Base-by-base conservation (phyloP, 2,329 filamentous ascomycete species). In the Arthrinium phaeospermum region DNA sequence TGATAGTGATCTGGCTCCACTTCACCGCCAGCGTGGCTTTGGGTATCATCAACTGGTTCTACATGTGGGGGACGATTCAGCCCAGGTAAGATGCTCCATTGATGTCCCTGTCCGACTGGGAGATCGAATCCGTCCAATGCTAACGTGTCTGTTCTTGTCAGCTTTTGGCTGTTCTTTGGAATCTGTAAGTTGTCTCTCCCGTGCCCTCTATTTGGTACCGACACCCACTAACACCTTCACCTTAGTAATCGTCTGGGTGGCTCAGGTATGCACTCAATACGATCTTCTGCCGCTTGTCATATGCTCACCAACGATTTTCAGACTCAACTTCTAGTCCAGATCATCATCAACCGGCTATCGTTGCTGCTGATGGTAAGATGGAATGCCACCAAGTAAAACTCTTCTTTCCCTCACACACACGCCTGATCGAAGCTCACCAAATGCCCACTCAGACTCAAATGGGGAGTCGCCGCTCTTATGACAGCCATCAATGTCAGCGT, bases 321-420 rank as follows among this genome's bases (percentile, higher is more conserved):
- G 71, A 80, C 85, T n/a, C 84, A 85, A 73, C 77, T 84, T 19
- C 75, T 85, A 4, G 82, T 85, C 76, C 84, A 85, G 72, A 85
- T 86, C 51, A 85, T 86, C 75, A 83, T 85, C 75, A 86, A 85
- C 73, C 81, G 84, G 64, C 81, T 85, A 16, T 78, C 81, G 0
- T 78, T 86, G 16, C 78, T 86, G 16, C 78, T 83, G 24, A 79
- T 82, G n/a, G 75, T 83, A 67, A 79, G 78, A 12, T 47, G 45
- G 37, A 49, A 71, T 7, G 71, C 47, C 0, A 64, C 67, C 16
- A 67, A 68, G 71, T 71, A 61, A 30, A 10, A 41, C 10, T 7
- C 37, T 41, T 10, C 5, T 41, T 30, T 30, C 27, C 27, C 27
- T 30, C 27, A 30, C 27, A 30, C 27, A 30, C 37, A 10, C 8